Percentiles rank a stretch among this genome's conserved stretches.
phyloP scores from a whole-genome alignment of 108 stramenopile species.

The Thalassiosira profunda region DNA sequence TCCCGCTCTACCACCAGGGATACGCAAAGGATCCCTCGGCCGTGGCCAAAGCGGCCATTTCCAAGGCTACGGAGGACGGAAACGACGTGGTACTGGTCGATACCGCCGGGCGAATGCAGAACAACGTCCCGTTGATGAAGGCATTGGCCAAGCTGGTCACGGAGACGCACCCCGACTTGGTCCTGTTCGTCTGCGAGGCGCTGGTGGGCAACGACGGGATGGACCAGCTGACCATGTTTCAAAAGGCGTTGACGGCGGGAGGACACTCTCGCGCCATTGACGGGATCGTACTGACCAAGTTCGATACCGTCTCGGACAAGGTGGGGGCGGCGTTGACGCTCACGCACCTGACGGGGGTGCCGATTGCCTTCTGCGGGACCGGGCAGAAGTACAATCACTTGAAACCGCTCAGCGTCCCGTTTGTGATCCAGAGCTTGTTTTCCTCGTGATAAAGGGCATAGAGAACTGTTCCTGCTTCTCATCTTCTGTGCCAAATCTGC shows the following conservation, averaged over 20 bases:
- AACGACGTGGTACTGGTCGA: conserved; percentile 97
- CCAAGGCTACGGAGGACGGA: conserved; percentile 78
- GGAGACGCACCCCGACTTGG: conserved; percentile 92
- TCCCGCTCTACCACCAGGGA: conserved; percentile 94
- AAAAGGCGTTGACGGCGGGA: conserved; percentile 84
- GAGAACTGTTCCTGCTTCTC: neutral
- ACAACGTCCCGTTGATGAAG: conserved; percentile 97
- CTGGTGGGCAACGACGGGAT: conserved; percentile 98
- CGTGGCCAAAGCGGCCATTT: conserved; percentile 92
- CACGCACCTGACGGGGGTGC: conserved; percentile 95
- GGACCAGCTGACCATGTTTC: conserved; percentile 96
- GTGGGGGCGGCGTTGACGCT: conserved; percentile 97
- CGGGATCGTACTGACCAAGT: conserved; percentile 97
- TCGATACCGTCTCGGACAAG: conserved; percentile 99
- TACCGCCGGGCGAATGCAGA: conserved; percentile 98
- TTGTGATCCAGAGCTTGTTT: conserved; percentile 92
- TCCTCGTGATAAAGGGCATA: no score
- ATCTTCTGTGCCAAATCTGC: neutral
- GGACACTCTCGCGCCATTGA: conserved; percentile 83
- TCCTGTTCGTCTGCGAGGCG: conserved; percentile 97
- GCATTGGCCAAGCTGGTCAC: conserved; percentile 92
- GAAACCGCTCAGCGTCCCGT: conserved; percentile 83
- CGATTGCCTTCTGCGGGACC: conserved; percentile 96
- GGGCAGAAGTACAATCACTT: conserved; percentile 99
- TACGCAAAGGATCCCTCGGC: conserved; percentile 94